A percentile compares a stretch with the other conserved stretches of the same genome.
phyloP scores from a whole-genome alignment of 352 stramenopile genomes.

The Plasmopara halstedii region DNA sequence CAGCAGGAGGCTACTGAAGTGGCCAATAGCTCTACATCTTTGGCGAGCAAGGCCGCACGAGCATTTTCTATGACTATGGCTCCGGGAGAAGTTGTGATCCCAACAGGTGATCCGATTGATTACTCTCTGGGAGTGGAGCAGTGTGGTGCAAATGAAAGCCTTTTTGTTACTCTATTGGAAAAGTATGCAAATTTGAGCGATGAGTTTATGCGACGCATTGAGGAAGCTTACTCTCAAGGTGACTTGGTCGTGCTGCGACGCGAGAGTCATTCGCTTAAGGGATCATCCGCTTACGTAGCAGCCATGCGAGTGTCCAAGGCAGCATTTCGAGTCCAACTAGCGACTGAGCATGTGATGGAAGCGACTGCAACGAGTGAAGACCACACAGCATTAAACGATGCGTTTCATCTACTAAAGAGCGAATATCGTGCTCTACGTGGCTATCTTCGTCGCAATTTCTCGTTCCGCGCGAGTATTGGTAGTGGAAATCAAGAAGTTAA shows the following conservation, averaged over 20 bases:
- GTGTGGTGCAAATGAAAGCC: constrained; percentile 67
- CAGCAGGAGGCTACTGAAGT: constrained; percentile 18
- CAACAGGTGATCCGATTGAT: constrained; percentile 69
- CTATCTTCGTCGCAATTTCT: constrained; percentile 80
- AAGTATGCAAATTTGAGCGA: constrained; percentile 71
- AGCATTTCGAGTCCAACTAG: constrained; percentile 70
- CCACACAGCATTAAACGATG: constrained; percentile 28
- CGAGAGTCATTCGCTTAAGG: constrained; percentile 82
- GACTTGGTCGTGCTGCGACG: constrained; percentile 63
- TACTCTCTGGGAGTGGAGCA: constrained; percentile 76
- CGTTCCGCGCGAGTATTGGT: constrained; percentile 40
- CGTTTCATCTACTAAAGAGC: constrained; percentile 55
- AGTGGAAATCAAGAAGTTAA: constrained; percentile 27
- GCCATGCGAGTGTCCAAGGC: constrained; percentile 78
- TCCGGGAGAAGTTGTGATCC: constrained; percentile 66
- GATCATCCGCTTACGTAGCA: constrained; percentile 79
- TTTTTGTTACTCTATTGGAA: constrained; percentile 78
- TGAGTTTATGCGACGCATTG: constrained; percentile 71
- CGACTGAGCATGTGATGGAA: constrained; percentile 73
- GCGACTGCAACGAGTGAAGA: constrained; percentile 27
- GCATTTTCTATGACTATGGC: constrained; percentile 41
- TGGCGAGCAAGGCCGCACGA: constrained; percentile 26
- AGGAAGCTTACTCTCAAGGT: constrained; percentile 37
- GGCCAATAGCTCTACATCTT: constrained; percentile 16
- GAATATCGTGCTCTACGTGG: constrained; percentile 68